A percentile compares a stretch with the other conserved stretches of the same genome.
Evolutionary conservation across 108 stramenopile species (phyloP).

Genomic region (Licmophora abbreviata): DNA sequence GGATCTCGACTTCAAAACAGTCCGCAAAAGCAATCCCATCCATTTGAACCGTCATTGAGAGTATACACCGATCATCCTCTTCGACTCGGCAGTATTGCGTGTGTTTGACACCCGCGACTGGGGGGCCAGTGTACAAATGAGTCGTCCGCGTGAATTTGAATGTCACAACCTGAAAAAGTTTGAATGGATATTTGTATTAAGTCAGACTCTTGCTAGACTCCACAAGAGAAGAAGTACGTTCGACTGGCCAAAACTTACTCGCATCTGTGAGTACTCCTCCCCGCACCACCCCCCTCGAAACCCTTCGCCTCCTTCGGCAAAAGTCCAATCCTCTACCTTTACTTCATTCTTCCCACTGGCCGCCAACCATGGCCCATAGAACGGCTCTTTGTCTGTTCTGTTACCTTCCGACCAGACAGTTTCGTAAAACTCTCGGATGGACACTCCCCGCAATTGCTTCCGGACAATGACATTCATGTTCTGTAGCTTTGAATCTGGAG

Average conservation of each 20-base stretch:
- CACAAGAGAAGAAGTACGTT: no score
- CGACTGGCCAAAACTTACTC: no score
- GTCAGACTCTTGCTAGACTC: background rate
- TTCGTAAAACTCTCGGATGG: conserved; percentile 51
- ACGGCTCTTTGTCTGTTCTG: conserved; percentile 21
- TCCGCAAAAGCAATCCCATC: conserved; percentile 81
- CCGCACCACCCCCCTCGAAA: conserved; percentile 49
- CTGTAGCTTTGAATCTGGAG: conserved; percentile 34
- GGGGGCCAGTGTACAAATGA: conserved; percentile 76
- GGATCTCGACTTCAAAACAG: conserved; percentile 65
- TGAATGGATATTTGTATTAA: background rate
- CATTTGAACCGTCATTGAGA: conserved; percentile 66
- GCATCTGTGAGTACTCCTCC: no score
- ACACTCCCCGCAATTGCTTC: conserved; percentile 41
- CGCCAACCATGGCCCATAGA: conserved; percentile 68
- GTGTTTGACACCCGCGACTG: conserved; percentile 68
- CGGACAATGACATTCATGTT: conserved; percentile 63
- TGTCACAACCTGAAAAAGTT: conserved; percentile 19
- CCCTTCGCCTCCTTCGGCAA: conserved; percentile 13
- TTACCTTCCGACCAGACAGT: conserved; percentile 59
- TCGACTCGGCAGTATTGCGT: conserved; percentile 60
- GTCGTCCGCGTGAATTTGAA: conserved; percentile 71
- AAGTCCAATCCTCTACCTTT: conserved; percentile 52
- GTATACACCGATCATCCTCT: conserved; percentile 48
- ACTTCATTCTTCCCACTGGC: conserved; percentile 55